Percentiles rank a stretch among this genome's conserved stretches.
phyloP scores from a whole-genome alignment of 208 protist genomes.

The Wallacemonas sp. region DNA sequence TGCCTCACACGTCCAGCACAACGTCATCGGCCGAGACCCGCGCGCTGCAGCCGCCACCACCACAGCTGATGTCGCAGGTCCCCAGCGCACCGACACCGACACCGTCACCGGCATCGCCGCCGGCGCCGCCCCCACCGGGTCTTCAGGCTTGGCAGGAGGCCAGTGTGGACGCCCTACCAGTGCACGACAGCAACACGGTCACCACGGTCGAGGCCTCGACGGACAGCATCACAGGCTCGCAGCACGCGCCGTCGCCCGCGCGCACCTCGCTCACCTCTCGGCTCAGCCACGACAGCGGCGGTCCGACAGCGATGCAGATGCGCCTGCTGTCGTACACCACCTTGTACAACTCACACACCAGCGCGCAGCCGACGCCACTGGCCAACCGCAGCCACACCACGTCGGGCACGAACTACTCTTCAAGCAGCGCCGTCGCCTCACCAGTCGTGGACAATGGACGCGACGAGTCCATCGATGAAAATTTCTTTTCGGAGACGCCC shows the following conservation, averaged over 20 bases:
- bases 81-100: no score
- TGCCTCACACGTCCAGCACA: no score
- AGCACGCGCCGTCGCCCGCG: background rate
- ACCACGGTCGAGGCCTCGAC: background rate
- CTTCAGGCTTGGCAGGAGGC: no score
- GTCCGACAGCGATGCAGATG: background rate
- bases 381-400: background rate
- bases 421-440: background rate
- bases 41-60: no score
- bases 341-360: slow-evolving; percentile 1
- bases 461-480: background rate
- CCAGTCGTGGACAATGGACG: background rate
- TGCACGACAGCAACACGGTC: background rate
- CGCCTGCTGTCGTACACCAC: background rate
- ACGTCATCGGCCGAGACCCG: no score
- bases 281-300: slow-evolving; percentile 4
- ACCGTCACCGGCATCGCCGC: no score
- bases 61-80: no score
- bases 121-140: no score
- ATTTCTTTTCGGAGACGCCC: background rate
- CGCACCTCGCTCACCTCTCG: slow-evolving; percentile 4
- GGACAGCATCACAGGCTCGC: background rate
- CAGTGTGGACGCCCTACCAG: no score
- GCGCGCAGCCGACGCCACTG: slow-evolving; percentile 6
- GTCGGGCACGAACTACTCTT: background rate